Conservation (phyloP, 306 rosid genomes). For the Albizia julibrissin region DNA sequence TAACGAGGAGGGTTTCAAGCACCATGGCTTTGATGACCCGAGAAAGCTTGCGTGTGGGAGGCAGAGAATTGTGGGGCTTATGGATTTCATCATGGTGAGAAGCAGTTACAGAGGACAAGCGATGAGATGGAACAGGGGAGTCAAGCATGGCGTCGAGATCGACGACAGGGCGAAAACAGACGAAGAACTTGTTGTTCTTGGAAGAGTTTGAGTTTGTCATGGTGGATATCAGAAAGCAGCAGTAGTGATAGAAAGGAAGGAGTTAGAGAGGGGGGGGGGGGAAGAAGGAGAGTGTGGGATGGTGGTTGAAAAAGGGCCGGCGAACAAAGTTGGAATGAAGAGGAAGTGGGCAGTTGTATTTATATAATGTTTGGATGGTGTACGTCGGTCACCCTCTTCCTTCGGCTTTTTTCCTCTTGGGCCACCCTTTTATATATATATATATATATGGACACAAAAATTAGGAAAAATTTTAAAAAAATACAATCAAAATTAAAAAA, state of each 20-base stretch:
- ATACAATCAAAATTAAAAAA: too few species aligned
- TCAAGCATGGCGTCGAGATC: slow-evolving; percentile 58
- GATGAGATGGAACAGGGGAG: slow-evolving; percentile 22
- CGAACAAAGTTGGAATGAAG: background rate
- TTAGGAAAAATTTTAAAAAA: too few species aligned
- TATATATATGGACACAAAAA: too few species aligned
- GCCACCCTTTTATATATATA: background rate
- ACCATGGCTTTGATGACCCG: slow-evolving; percentile 55
- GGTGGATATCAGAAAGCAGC: background rate
- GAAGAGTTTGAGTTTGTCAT: slow-evolving; percentile 59
- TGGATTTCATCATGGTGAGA: background rate
- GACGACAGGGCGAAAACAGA: slow-evolving; percentile 72
- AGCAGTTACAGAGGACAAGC: background rate
- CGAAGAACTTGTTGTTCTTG: slow-evolving; percentile 58
- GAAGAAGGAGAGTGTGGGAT: background rate
- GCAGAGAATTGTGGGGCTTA: slow-evolving; percentile 15
- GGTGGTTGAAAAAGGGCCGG: background rate
- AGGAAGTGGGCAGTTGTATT: background rate
- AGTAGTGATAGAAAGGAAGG: background rate
- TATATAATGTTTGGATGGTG: slow-evolving; percentile 15
- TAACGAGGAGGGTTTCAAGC: slow-evolving; percentile 64
- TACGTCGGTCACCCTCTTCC: background rate
- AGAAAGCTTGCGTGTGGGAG: slow-evolving; percentile 47
- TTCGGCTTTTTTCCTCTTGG: background rate
- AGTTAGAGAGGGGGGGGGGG: background rate